A percentile compares a stretch with the other conserved stretches of the same genome.
Conservation (phyloP, 176 grass and related monocot species). For the Tillandsia fasciculata region DNA sequence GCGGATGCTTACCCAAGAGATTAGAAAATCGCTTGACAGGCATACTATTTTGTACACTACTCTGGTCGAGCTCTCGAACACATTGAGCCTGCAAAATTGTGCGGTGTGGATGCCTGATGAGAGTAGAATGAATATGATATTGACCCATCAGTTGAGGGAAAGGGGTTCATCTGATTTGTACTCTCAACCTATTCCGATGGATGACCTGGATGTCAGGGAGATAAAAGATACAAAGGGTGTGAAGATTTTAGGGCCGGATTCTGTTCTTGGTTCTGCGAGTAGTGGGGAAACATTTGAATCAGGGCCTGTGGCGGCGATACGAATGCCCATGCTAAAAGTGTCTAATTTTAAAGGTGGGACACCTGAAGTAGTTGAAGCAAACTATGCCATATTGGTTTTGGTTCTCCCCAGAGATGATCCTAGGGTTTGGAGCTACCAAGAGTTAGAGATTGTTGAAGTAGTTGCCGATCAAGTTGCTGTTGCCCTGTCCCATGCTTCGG, state of each 20-base stretch:
- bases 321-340: slow-evolving; percentile 65
- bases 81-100: slow-evolving; percentile 56
- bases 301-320: slow-evolving; percentile 46
- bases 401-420: slow-evolving; percentile 39
- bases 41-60: slow-evolving; percentile 73
- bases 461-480: slow-evolving; percentile 81
- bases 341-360: slow-evolving; percentile 91
- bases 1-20: slow-evolving; percentile 75
- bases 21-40: slow-evolving; percentile 57
- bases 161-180: slow-evolving; percentile 27
- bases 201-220: slow-evolving; percentile 40
- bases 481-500: slow-evolving; percentile 59
- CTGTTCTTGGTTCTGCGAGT: slow-evolving; percentile 42
- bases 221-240: slow-evolving; percentile 45
- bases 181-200: slow-evolving; percentile 23
- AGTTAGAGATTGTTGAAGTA: slow-evolving; percentile 68
- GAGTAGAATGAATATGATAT: slow-evolving; percentile 36
- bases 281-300: slow-evolving; percentile 24
- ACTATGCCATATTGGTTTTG: slow-evolving; percentile 57
- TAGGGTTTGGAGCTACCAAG: slow-evolving; percentile 37
- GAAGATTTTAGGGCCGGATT: slow-evolving; percentile 32
- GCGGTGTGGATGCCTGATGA: slow-evolving; percentile 75
- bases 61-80: slow-evolving; percentile 67
- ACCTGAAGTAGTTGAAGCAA: slow-evolving; percentile 56
- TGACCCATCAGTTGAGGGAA: slow-evolving; percentile 58